Evolutionary conservation across 2,329 filamentous ascomycete genomes (phyloP), one percentile per base, ranked within the genome.

Genomic region (Fusarium sp.): DNA sequence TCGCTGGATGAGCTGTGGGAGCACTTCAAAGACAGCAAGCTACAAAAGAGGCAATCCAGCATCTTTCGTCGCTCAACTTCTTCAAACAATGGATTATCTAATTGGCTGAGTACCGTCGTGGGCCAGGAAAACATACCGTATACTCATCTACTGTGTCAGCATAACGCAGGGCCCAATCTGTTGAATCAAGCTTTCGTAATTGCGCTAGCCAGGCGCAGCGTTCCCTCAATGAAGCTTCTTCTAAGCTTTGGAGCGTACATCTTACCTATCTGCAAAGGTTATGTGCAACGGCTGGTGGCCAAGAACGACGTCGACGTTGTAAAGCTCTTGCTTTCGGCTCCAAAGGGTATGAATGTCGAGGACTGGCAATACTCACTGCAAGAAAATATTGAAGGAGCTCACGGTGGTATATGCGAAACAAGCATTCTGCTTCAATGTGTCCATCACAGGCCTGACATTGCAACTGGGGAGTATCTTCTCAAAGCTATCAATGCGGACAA

Each of bases 1-100:
- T 53, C 57, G 4, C 7, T 71, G 13, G 68, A 64, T 15, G 69
- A 71, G 42, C 53, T 71, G 5, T 71, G 69, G 69, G 53, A 44
- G 5, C 69, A 71, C 24, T 24, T 71, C 3, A 39, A 59, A 15
- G 69, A 71, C 18, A n/a, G 39, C 4, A 41, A 33, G 6, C 58
- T 71, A 3, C 68, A 71, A 28, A 71, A 44, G 44, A 68, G 20
- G 33, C 48, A 51, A 35, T 26, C 48, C 16, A 35, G 31, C n/a
- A 35, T 51, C 20, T 51, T 51, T 35, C 31, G 48, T 10, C 48
- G 48, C 18, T 51, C 48, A 51, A 51, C 31, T 6, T 51, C 48
- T 24, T 51, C 48, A 26, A 35, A 33, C 24, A 33, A 35, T 35
- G 48, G 48, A 22, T 6, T 22, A 8, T 35, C 31, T 6, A 51